phyloP scores from a whole-genome alignment of 305 asterid species.

The Solanum chacoense region DNA sequence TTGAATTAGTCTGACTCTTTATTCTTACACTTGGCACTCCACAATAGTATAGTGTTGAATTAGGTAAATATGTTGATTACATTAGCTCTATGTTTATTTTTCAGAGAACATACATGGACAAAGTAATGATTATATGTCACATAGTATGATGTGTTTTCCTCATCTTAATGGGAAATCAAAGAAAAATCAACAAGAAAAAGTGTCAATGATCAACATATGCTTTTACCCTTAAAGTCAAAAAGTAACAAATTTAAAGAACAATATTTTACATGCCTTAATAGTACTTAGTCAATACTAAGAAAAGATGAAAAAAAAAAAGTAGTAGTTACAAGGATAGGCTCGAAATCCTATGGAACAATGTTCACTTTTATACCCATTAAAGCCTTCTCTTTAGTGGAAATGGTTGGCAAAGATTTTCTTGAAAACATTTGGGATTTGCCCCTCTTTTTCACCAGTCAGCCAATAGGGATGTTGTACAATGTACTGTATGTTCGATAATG shows the following conservation, averaged over 20 bases:
- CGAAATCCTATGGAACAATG: neutral
- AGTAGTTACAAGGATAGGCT: neutral
- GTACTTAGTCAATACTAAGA: neutral
- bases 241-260: slow-evolving; percentile 7
- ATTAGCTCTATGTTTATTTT: neutral
- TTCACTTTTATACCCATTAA: neutral
- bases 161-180: slow-evolving; percentile 5
- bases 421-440: neutral
- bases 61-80: neutral
- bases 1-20: neutral
- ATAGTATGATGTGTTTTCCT: neutral
- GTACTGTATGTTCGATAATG: neutral
- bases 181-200: neutral
- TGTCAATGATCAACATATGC: slow-evolving; percentile 6
- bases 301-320: neutral
- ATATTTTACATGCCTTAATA: neutral
- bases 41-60: neutral
- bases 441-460: neutral
- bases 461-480: neutral
- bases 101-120: neutral
- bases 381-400: neutral
- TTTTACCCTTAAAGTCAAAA: slow-evolving; percentile 6
- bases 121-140: slow-evolving; percentile 5
- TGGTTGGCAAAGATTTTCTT: neutral
- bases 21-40: neutral